Evolutionary conservation across 2,329 filamentous ascomycete genomes (phyloP).

Genomic region (Colletotrichum sp.): DNA sequence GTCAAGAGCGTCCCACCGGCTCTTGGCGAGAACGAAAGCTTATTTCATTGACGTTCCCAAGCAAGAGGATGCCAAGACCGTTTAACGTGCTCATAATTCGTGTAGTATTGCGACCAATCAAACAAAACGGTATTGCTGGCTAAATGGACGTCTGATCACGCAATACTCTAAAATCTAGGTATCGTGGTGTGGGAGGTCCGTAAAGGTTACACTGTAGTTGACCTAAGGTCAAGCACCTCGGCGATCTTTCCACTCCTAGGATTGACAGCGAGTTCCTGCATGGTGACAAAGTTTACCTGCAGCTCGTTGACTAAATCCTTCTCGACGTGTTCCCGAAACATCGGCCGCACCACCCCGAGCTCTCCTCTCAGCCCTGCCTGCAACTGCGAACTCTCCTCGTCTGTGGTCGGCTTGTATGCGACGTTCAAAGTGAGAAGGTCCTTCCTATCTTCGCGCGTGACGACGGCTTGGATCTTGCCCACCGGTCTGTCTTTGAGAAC

Average conservation of each 20-base stretch:
- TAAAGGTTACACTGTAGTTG: neutral
- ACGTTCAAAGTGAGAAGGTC: conserved; percentile 8
- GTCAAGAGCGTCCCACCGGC: neutral
- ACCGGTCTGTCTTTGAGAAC: neutral
- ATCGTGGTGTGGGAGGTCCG: neutral
- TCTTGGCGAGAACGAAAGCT: neutral
- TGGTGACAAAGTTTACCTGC: neutral
- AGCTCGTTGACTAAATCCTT: conserved; percentile 11
- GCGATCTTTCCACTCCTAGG: conserved; percentile 8
- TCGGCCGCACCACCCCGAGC: conserved; percentile 2
- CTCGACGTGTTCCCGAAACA: conserved; percentile 14
- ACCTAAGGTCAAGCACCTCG: conserved; percentile 10
- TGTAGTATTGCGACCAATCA: neutral
- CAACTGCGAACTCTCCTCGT: neutral
- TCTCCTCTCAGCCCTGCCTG: neutral
- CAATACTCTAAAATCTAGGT: neutral
- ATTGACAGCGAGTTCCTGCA: conserved; percentile 10
- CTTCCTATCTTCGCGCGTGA: conserved; percentile 2
- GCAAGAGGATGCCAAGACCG: neutral
- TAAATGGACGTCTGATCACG: neutral
- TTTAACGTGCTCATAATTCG: neutral
- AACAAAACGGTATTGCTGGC: neutral
- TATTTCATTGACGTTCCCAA: neutral
- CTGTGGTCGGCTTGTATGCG: neutral
- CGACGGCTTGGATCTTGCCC: conserved; percentile 2